These are phyloP conservation scores for Picea glauca DNA, from an alignment of 75 land plant genomes.

Conservation along the genomic window DNA sequence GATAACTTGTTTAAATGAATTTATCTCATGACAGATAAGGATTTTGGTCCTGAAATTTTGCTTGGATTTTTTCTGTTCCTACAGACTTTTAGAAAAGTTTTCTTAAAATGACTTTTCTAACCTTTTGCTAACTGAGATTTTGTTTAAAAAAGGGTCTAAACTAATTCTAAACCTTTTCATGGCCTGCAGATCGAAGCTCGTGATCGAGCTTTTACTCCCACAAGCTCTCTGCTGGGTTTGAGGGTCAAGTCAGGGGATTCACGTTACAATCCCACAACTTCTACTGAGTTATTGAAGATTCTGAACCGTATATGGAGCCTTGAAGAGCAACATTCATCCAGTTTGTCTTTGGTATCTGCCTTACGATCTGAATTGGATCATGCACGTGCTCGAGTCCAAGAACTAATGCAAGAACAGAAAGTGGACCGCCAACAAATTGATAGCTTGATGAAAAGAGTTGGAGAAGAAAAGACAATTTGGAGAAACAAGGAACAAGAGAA, in stretches of 20 bases:
- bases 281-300: conserved; percentile 63
- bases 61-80: neutral
- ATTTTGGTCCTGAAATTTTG: neutral
- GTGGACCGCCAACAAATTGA: conserved; percentile 35
- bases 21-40: neutral
- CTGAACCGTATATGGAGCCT: conserved; percentile 46
- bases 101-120: neutral
- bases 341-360: conserved; percentile 37
- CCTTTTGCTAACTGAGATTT: neutral
- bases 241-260: conserved; percentile 39
- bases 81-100: neutral
- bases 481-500: conserved; percentile 41
- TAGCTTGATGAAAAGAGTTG: conserved; percentile 36
- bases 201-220: conserved; percentile 31
- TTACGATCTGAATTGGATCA: conserved; percentile 56
- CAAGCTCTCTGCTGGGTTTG: conserved; percentile 25
- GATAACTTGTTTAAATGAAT: neutral
- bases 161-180: neutral
- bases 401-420: conserved; percentile 43
- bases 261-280: conserved; percentile 29
- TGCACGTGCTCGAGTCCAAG: conserved; percentile 46
- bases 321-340: conserved; percentile 57
- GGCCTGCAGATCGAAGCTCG: conserved; percentile 37
- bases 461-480: conserved; percentile 54
- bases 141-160: neutral